Evolutionary conservation across 2,329 filamentous ascomycete species (phyloP), one percentile per base, ranked within the genome.

Genomic region (Metarhizium brunneum): DNA sequence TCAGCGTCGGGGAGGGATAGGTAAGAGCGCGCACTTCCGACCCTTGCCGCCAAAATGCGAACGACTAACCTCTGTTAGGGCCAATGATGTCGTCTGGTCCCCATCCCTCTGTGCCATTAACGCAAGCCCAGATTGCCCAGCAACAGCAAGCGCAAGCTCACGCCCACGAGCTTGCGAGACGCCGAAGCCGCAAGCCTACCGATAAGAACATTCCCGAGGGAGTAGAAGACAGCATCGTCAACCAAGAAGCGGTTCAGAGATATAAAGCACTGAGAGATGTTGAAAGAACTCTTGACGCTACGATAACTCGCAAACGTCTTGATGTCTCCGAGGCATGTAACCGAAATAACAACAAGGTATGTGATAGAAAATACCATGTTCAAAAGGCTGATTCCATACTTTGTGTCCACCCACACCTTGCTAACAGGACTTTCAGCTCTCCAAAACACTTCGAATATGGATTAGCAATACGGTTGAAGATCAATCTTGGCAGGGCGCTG

Each of bases 161-260:
- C 61, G 82, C 83, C 48, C 79, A 77, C 62, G 86, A 89, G 68
- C 78, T 83, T 60, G 85, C 87, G 49, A 90, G 92, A 70, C 84
- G 91, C 58, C 85, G 90, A 63, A 90, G 89, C 66, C 85, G 86
- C 67, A 95, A 92, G 72, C 94, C 94, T 1, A 96, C 91, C 57
- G 94, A 99, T 72, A 95, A 90, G 78, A 94, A 90, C 64, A 84
- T 99, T 30, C 92, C 94, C 43, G 92, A 97, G 61, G 91, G 90
- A 55, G 80, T 96, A 48, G 92, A 95, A 63, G 85, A 90, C 50
- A 82, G 87, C 60, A 83, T 90, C 58, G 84, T 95, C 60, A 90
- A 74, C 50, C 58, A 88, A 59, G 88, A 95, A 69, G 86, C 87
- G 43, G 90, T 87, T 48, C 79, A 86, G 67, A 82, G 90, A 63